phyloP scores from a whole-genome alignment of 169 alveolate species.

The Besnoitia besnoiti region DNA sequence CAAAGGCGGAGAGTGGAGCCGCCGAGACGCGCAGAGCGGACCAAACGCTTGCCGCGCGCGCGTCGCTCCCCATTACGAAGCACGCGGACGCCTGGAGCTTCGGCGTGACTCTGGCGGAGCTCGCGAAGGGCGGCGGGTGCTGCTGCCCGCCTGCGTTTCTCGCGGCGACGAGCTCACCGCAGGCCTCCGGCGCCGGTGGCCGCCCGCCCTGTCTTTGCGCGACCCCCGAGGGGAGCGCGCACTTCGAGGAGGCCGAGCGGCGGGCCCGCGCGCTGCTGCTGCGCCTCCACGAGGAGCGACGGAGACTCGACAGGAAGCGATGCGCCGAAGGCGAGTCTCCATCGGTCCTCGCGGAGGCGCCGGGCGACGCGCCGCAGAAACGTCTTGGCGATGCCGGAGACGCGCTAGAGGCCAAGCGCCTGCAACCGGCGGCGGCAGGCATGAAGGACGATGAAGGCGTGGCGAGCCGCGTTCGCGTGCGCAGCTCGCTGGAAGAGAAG shows the following conservation, averaged over 20 bases:
- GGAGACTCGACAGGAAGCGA: not conserved
- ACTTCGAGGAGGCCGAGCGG: slow-evolving; percentile 16
- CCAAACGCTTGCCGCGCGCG: not conserved
- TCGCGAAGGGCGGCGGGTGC: slow-evolving; percentile 60
- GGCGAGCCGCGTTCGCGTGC: too few species aligned
- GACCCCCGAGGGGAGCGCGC: not conserved
- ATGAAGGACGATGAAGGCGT: too few species aligned
- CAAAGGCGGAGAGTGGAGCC: not conserved
- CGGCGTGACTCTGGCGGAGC: slow-evolving; percentile 52
- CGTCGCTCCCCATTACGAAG: slow-evolving; percentile 14
- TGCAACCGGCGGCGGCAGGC: too few species aligned
- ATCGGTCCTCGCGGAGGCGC: not conserved
- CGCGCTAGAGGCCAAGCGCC: too few species aligned
- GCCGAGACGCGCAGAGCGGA: not conserved
- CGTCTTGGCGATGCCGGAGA: too few species aligned
- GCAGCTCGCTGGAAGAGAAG: too few species aligned
- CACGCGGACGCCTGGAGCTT: slow-evolving; percentile 60
- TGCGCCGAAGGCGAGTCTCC: not conserved
- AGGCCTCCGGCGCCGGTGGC: not conserved
- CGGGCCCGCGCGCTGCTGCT: not conserved
- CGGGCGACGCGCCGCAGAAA: too few species aligned
- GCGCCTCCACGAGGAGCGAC: not conserved
- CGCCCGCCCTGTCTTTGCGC: not conserved
- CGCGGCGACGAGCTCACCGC: not conserved
- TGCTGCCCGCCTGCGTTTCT: not conserved